Evolutionary conservation across 805 yeast species (phyloP).

Genomic region (Saturnispora halmiae): DNA sequence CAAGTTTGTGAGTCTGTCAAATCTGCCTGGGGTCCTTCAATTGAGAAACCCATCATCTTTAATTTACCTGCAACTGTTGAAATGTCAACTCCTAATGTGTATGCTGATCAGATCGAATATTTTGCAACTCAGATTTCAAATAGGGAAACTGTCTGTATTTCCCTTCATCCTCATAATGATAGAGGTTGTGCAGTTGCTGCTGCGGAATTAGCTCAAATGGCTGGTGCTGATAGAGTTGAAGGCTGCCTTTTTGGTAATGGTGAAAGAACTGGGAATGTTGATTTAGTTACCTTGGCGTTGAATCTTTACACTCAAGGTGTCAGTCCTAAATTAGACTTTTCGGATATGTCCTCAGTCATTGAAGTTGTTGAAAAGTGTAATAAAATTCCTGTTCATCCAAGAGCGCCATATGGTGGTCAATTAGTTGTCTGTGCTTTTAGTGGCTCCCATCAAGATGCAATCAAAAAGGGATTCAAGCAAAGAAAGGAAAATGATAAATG

Average conservation of each 20-base stretch:
- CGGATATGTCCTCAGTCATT: conserved; percentile 55
- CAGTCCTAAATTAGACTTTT: conserved; percentile 60
- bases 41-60: conserved; percentile 60
- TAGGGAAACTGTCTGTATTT: conserved; percentile 63
- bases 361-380: conserved; percentile 72
- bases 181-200: conserved; percentile 89
- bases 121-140: conserved; percentile 52
- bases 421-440: conserved; percentile 76
- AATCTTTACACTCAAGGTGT: conserved; percentile 76
- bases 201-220: conserved; percentile 70
- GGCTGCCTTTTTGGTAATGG: conserved; percentile 83
- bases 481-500: conserved; percentile 40
- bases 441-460: conserved; percentile 86
- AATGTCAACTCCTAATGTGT: conserved; percentile 70
- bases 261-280: conserved; percentile 83
- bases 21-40: conserved; percentile 63
- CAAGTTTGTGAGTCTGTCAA: conserved; percentile 68
- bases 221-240: conserved; percentile 84
- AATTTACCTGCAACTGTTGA: conserved; percentile 83
- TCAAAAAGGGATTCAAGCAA: conserved; percentile 65
- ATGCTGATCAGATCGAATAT: conserved; percentile 79
- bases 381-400: conserved; percentile 67
- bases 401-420: conserved; percentile 80
- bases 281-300: conserved; percentile 66
- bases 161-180: conserved; percentile 78